Base-by-base conservation (phyloP, 2,329 filamentous ascomycete genomes). In the Pseudogymnoascus sp. region DNA sequence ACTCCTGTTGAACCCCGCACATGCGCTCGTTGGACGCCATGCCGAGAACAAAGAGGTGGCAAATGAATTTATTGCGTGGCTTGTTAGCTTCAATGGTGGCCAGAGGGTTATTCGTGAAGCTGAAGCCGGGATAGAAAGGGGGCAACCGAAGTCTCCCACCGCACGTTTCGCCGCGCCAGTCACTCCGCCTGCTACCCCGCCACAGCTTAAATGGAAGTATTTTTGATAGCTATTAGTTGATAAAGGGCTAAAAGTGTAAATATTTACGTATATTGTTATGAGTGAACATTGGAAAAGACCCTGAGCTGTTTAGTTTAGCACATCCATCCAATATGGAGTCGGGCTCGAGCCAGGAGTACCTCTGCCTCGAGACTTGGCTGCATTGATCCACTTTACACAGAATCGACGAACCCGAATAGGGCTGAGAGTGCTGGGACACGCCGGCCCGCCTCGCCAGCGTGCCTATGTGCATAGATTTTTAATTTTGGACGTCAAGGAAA, bases 1-100 rank as follows among this genome's bases (percentile, higher is more conserved):
- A 64, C 72, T 71, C 1, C 67, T 80, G 1, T 66, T 80, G 4
- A 77, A 78, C 62, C 77, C 79, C 1, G 78, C 76, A 1, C 75
- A 77, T 67, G 67, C 78, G 3, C 67, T 79, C 2, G 66, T 79
- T 5, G 76, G 74, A 0, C 70, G 64, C 5, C 71, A 74, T 41
- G 73, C 73, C 0, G 66, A 68, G 23, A 74, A 78, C 65, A 62
- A 67, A 42, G 64, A 71, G 28, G 65, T 74, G 60, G 75, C 76
- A 0, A 66, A 71, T 6, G 64, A 64, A 3, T 80, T 80, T 66
- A 71, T 73, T 4, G 65, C 74, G 33, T 79, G 77, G 76, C 67
- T 75, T 60, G 68, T 74, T n/a, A 67, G 70, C 25, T 61, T 63
- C 2, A 68, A 72, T 33, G 72, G 71, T 9, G 75, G 75, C 1